Conservation (phyloP, 139 green algal species). For the Astrephomene gubernaculifera region DNA sequence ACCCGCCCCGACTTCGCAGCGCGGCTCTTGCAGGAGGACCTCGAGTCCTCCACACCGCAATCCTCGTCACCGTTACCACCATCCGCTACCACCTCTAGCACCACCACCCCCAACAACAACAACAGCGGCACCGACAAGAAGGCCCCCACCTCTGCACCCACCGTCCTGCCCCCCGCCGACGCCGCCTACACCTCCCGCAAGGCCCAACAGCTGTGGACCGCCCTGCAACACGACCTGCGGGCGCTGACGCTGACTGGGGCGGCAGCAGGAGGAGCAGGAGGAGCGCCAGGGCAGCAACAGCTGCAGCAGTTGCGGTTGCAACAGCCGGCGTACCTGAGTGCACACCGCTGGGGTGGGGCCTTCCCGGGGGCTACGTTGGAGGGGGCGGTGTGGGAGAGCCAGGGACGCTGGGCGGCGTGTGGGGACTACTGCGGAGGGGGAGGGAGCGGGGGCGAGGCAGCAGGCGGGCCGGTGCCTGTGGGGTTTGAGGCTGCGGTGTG, state of each 20-base stretch:
- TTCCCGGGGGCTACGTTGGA: constrained; percentile 36
- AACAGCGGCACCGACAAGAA: no score
- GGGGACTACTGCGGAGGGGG: constrained; percentile 14
- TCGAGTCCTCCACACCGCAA: no score
- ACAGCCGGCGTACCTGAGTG: constrained; percentile 13
- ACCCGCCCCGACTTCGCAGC: constrained; percentile 40
- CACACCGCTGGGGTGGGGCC: constrained; percentile 49
- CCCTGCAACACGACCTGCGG: constrained; percentile 16
- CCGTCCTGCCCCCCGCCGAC: constrained; percentile 27
- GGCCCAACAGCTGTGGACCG: constrained; percentile 5
- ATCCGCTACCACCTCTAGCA: no score
- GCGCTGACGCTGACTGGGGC: background rate
- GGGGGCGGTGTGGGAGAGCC: constrained; percentile 18
- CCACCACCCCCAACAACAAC: no score
- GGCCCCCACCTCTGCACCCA: constrained; percentile 12
- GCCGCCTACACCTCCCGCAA: constrained; percentile 11
- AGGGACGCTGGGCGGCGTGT: constrained; percentile 17
- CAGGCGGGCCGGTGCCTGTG: constrained; percentile 21
- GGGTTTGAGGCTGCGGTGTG: constrained; percentile 47
- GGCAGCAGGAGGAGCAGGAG: no score
- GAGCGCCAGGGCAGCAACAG: background rate
- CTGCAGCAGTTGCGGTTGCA: background rate
- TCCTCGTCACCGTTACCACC: background rate
- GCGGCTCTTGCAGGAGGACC: constrained; percentile 7
- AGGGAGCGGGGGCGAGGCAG: background rate